Percentiles rank a stretch among this genome's conserved stretches.
Conservation (phyloP, 192 early-diverging fungal genomes). For the Funneliformis geosporum region DNA sequence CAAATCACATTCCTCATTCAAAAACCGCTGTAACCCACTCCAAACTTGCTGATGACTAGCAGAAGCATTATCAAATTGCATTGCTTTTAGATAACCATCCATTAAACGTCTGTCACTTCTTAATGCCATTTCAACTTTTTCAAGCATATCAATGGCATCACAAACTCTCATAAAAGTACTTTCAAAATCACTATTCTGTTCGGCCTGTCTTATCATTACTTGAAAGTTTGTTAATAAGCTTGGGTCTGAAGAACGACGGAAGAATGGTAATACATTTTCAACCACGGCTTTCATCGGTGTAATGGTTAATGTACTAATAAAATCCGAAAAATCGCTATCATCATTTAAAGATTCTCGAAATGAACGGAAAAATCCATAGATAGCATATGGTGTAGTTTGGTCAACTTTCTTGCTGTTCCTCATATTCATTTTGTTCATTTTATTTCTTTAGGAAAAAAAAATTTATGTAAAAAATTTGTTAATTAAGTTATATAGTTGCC, state of each 20-base stretch:
- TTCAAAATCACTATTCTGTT: conserved; percentile 27
- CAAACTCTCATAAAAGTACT: conserved; percentile 28
- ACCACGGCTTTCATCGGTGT: conserved; percentile 38
- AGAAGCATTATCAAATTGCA: conserved; percentile 46
- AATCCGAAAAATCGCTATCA: conserved; percentile 45
- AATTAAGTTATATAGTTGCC: too few relatives aligned
- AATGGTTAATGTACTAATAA: conserved; percentile 38
- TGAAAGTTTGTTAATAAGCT: conserved; percentile 42
- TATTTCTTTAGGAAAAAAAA: not conserved
- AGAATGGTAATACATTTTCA: conserved; percentile 43
- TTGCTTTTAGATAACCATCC: conserved; percentile 40
- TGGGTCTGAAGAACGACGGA: conserved; percentile 37
- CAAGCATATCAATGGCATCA: conserved; percentile 26
- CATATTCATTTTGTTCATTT: not conserved
- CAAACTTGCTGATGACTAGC: conserved; percentile 48
- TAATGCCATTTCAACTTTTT: conserved; percentile 40
- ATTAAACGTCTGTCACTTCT: conserved; percentile 37
- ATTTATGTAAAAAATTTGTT: not conserved
- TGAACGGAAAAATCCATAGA: conserved; percentile 43
- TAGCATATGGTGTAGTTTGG: conserved; percentile 35
- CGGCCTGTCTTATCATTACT: conserved; percentile 39
- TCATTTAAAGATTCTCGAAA: conserved; percentile 42
- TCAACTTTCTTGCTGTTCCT: not conserved
- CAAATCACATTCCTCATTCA: conserved; percentile 36
- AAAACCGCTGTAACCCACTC: conserved; percentile 45